Conservation (phyloP, 371 early-diverging fungal genomes). For the Thermomucor indicae-seudaticae region DNA sequence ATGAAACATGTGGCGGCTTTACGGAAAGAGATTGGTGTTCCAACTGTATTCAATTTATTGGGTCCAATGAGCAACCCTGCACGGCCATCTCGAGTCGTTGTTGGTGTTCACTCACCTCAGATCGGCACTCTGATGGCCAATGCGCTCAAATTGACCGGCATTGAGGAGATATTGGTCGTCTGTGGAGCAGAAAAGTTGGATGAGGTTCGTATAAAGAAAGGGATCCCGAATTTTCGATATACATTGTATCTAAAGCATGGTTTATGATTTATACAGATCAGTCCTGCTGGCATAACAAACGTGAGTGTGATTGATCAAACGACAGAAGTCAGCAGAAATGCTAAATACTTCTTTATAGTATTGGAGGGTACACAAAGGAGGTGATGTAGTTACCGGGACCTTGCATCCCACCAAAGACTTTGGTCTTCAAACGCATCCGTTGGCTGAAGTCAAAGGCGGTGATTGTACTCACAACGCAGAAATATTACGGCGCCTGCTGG, state of each 20-base stretch:
- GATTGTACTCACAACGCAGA: constrained; percentile 71
- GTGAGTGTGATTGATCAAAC: constrained; percentile 28
- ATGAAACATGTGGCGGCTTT: constrained; percentile 80
- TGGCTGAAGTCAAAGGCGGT: constrained; percentile 77
- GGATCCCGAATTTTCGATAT: constrained; percentile 81
- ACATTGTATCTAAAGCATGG: constrained; percentile 18
- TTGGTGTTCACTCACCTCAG: constrained; percentile 82
- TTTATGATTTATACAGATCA: constrained; percentile 43
- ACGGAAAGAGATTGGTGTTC: constrained; percentile 87
- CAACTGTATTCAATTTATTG: constrained; percentile 92
- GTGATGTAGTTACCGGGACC: constrained; percentile 56
- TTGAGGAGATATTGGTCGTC: constrained; percentile 81
- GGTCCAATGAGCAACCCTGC: constrained; percentile 94
- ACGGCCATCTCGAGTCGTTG: constrained; percentile 74
- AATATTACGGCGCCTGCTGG: constrained; percentile 63
- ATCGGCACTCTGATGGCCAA: constrained; percentile 85
- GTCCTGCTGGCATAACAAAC: constrained; percentile 71
- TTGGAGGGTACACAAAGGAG: constrained; percentile 62
- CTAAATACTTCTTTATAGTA: constrained; percentile 32
- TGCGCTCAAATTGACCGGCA: constrained; percentile 73
- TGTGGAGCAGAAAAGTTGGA: constrained; percentile 79
- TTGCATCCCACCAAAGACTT: constrained; percentile 82
- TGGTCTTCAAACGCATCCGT: constrained; percentile 73
- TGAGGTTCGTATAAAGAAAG: constrained; percentile 47
- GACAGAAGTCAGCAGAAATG: not conserved